Evolutionary conservation across 2,329 filamentous ascomycete genomes (phyloP), one percentile per base, ranked within the genome.

Genomic region (Colletotrichum tabaci): DNA sequence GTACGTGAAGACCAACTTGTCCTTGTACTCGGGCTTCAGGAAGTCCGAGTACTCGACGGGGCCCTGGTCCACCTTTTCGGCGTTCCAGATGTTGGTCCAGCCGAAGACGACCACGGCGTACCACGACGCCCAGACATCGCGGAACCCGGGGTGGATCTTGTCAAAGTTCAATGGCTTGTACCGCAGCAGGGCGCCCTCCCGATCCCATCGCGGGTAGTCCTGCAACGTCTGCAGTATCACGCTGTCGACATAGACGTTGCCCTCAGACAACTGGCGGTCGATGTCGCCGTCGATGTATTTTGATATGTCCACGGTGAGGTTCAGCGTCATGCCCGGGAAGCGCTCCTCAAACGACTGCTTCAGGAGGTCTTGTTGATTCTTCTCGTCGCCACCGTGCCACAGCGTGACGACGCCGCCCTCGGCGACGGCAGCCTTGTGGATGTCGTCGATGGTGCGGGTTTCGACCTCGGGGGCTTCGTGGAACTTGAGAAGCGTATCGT

Each of bases 231-330:
- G 87, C 4, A 89, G 76, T 6, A 84, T 80, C 53, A 84, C 77
- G 73, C 82, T 83, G 75, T 90, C 88, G 23, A 85, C 81, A 9
- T 79, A 81, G 15, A 84, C 78, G 7, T 78, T 79, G 9, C 79
- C 77, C 1, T 74, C 70, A 3, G 81, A 83, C 1, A 88, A 76
- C 67, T 86, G 84, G 47, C 82, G 76, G 73, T 90, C 86, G 8
- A 89, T 74, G 9, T 79, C 79, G 21, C 74, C 79, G 66, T 88
- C 84, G 73, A 87, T 87, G 72, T 89, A 89, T 74, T 89, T 89
- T 70, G 87, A 88, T 0, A 89, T 75, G 69, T 89, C 87, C 52
- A 89, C 85, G 0, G 87, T 88, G 46, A 88, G 60, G 74, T 89
- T 87, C n/a, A 89, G 81, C 4, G 81, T 85, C 70, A 88, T 84